Base-by-base conservation (phyloP, 169 alveolate genomes). In the Eimeria necatrix region DNA sequence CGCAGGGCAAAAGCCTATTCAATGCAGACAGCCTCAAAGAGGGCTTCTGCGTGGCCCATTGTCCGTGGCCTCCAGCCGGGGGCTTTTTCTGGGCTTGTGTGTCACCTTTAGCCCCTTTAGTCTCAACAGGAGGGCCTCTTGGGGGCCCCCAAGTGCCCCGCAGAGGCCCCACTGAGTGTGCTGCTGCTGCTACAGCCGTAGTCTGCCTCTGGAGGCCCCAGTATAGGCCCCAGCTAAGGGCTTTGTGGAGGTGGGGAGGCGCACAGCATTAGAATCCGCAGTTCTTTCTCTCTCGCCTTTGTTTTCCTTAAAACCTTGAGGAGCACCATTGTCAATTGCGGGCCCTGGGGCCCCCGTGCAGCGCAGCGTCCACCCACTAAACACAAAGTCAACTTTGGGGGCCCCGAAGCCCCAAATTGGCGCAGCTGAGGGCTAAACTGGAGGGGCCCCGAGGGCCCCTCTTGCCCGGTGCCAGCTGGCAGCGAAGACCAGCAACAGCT, bases 251-350 rank as follows among this genome's bases (percentile, higher is more conserved):
- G 16, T 71, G 83, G 24, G 52, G 24, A 26, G 14, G 22, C 95
- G 32, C 49, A 95, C 96, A 98, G 97, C 83, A 98, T 98, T 73
- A 98, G 96, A 24, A 98, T 96, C 73, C 99, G 97, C 71, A 98
- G 97, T 95, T 98, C 99, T 88, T 97, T 97, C 96, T 98, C 99
- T 94, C 97, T 97, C 96, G 97, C 98, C 94, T 98, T 98, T 60
- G 98, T 97, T 80, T 97, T 97, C 91, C 98, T 96, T 60, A 98
- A 85, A 51, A 98, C 97, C 94, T 97, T 97, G 70, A 98, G 95
- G 16, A 98, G 97, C 91, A 98, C 98, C 98, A 97, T 97, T 74
- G 93, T 48, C 41, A 32, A 32, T 32, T 8, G 71, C 68, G 32
- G 71, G 9, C 53, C 14, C 24, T 2, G 14, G 22, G 73, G 22